Percentiles rank a stretch among this genome's conserved stretches.
Evolutionary conservation across 2,329 filamentous ascomycete genomes (phyloP).

Genomic region (Verticillium dahliae): DNA sequence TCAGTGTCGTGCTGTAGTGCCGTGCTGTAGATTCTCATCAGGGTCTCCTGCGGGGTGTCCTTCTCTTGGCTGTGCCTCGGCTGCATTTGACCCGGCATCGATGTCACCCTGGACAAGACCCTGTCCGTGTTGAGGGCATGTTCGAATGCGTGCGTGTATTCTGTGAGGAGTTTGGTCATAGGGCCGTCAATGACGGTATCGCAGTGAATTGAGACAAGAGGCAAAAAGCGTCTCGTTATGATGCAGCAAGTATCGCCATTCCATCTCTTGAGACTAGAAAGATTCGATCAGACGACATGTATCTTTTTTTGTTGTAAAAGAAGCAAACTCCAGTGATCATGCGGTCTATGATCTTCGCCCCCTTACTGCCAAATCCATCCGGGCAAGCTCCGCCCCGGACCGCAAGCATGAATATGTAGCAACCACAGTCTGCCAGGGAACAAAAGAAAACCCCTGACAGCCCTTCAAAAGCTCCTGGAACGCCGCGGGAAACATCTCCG

Average conservation of each 20-base stretch:
- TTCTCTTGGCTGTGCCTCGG: background rate
- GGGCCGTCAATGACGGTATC: background rate
- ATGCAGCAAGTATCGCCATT: background rate
- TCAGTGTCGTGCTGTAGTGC: background rate
- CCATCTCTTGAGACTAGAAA: background rate
- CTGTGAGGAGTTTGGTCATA: no score
- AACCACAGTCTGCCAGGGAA: background rate
- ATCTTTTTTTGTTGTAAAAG: no score
- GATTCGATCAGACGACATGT: background rate
- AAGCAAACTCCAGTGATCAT: background rate
- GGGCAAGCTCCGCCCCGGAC: background rate
- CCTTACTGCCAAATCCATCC: background rate
- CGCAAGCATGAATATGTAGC: background rate
- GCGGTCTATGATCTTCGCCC: background rate
- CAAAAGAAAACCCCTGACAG: background rate
- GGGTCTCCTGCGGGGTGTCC: background rate
- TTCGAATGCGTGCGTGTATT: no score
- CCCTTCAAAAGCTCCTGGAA: no score
- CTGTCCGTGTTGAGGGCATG: no score
- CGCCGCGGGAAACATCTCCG: no score
- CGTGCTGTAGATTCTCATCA: background rate
- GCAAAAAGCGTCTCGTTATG: background rate
- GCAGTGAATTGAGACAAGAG: background rate
- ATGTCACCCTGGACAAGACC: no score
- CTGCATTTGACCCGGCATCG: background rate